Evolutionary conservation across 2,329 filamentous ascomycete genomes (phyloP).

Genomic region (Arachnomyces sp.): DNA sequence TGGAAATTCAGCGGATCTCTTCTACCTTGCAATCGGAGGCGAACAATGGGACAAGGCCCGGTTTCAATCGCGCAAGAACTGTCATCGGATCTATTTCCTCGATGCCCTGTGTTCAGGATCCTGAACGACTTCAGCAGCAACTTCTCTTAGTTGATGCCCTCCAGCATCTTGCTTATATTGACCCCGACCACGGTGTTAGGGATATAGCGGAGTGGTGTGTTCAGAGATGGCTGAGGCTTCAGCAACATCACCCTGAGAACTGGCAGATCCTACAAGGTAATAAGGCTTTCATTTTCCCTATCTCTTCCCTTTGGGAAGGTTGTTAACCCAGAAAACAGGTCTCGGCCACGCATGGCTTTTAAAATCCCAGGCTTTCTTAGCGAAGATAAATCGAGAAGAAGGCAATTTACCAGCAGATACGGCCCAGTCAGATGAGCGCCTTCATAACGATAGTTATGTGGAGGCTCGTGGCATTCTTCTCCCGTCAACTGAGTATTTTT

Average conservation of each 20-base stretch:
- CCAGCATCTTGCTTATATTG: slow-evolving; percentile 44
- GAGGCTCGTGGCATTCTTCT: slow-evolving; percentile 46
- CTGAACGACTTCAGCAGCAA: slow-evolving; percentile 30
- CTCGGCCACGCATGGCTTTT: slow-evolving; percentile 46
- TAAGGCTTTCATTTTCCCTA: slow-evolving; percentile 13
- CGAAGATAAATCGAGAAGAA: slow-evolving; percentile 41
- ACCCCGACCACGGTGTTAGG: slow-evolving; percentile 40
- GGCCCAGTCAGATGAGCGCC: slow-evolving; percentile 10
- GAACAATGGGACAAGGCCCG: slow-evolving; percentile 24
- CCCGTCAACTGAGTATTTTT: slow-evolving; percentile 46
- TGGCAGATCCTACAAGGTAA: slow-evolving; percentile 38
- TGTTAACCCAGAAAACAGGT: slow-evolving; percentile 24
- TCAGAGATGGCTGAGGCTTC: slow-evolving; percentile 39
- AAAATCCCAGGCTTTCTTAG: slow-evolving; percentile 43
- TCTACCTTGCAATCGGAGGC: slow-evolving; percentile 4
- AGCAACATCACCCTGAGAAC: slow-evolving; percentile 39
- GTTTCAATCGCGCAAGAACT: slow-evolving; percentile 29
- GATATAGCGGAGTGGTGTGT: slow-evolving; percentile 47
- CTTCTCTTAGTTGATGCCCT: slow-evolving; percentile 38
- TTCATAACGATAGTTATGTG: slow-evolving; percentile 40
- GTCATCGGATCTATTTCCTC: slow-evolving; percentile 33
- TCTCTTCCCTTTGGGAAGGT: slow-evolving; percentile 1
- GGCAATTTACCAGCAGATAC: slow-evolving; percentile 27
- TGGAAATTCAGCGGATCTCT: slow-evolving; percentile 2
- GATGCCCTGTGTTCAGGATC: slow-evolving; percentile 28